Evolutionary conservation across 306 rosid genomes (phyloP).

Genomic region (Delonix regia): DNA sequence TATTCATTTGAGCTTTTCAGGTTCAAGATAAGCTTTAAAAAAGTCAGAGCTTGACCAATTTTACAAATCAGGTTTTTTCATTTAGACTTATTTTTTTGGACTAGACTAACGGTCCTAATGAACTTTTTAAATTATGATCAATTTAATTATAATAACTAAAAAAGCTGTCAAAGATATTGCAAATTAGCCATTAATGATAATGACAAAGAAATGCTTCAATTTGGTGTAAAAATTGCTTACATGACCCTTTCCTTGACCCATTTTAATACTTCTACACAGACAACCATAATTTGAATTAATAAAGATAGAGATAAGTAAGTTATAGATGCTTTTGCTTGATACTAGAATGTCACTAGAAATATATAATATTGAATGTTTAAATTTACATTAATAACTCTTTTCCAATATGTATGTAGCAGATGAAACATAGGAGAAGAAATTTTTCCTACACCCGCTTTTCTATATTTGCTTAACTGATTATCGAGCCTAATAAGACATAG

Average conservation of each 20-base stretch:
- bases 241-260: neutral
- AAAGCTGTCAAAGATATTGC: too few species aligned
- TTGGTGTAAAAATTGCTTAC: neutral
- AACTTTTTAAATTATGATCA: too few species aligned
- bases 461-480: slow-evolving; percentile 9
- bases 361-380: neutral
- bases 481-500: neutral
- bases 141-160: too few species aligned
- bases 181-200: slow-evolving; percentile 19
- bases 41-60: too few species aligned
- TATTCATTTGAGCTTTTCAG: too few species aligned
- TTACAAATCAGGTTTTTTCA: too few species aligned
- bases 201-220: slow-evolving; percentile 16
- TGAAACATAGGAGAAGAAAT: neutral
- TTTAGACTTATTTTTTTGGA: too few species aligned
- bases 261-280: neutral
- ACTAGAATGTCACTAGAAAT: neutral
- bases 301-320: slow-evolving; percentile 19
- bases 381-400: neutral
- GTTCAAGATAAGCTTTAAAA: too few species aligned
- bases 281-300: neutral
- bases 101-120: too few species aligned
- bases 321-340: slow-evolving; percentile 1
- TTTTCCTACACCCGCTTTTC: neutral
- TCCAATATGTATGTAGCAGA: neutral